Evolutionary conservation across 106 monocot species (phyloP), one percentile per base, ranked within the genome.

Genomic region (Dendrobium chrysotoxum): DNA sequence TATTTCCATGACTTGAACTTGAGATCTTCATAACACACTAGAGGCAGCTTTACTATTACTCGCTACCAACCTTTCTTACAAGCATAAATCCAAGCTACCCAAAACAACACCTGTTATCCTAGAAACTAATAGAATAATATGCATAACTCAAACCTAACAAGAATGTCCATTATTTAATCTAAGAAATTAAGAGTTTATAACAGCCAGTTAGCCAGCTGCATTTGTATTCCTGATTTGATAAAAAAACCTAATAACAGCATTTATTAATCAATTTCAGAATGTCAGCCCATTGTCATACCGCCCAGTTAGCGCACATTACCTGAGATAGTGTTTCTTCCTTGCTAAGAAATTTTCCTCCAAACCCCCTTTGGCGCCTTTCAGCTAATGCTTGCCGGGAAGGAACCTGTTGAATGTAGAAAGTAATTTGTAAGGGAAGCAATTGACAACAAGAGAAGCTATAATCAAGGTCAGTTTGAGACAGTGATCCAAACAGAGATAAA

Each of bases 371-470:
- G 55, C 92, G 78, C 81, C 92, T 82, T 78, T 86, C 92, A 75
- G 92, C 92, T 13, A 92, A 84, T 61, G 92, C 92, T 84, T 90
- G 90, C 57, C 92, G 83, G 13, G 92, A 92, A 41, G 90, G 92
- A 55, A 90, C 80, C 92, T 92, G 82, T 79, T 47, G 40, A 74
- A 71, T 64, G 54, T 28, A 53, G 25, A 47, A 28, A 74, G 21
- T 74, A 42, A 42, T 74, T 40, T 18, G 38, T 18, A 9, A 40
- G 17, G 61, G 30, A 61, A 76, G 41, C n/a, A 72, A 64, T 75
- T 44, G 31, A 45, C 35, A 70, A 35, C 35, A 35, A 31, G 15
- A 2, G 16, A 15, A 70, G 13, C 0, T 61, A 61, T 23, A 23
- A 20, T 23, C 6, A 61, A 23, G 8, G 23, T 61, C 61, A n/a